phyloP scores from a whole-genome alignment of 768 basidiomycete genomes.

The Daedaleopsis nitida region DNA sequence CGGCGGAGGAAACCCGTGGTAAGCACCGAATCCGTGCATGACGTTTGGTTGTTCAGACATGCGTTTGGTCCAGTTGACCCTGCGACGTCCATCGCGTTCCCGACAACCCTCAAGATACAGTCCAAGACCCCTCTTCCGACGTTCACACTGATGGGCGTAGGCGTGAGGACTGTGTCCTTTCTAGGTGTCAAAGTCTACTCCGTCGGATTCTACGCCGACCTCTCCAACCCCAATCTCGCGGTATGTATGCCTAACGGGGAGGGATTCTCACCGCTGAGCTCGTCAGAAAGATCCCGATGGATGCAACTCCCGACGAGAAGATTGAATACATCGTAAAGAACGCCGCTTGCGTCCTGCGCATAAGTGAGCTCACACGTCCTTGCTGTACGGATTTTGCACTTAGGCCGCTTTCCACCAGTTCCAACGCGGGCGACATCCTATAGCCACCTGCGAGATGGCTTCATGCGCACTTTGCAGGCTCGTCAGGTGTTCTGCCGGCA shows the following conservation, averaged over 20 bases:
- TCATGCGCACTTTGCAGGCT: constrained; percentile 69
- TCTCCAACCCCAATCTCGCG: constrained; percentile 61
- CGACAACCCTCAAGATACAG: constrained; percentile 62
- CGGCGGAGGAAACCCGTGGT: constrained; percentile 25
- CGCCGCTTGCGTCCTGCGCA: constrained; percentile 72
- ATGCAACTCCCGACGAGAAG: constrained; percentile 68
- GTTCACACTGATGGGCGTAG: constrained; percentile 77
- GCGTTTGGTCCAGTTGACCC: constrained; percentile 56
- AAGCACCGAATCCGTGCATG: neutral
- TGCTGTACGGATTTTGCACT: neutral
- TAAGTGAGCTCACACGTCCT: constrained; percentile 46
- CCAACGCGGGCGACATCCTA: constrained; percentile 79
- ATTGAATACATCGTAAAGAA: constrained; percentile 66
- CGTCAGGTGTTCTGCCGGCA: constrained; percentile 57
- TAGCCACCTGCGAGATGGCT: constrained; percentile 81
- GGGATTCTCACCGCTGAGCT: neutral
- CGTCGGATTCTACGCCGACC: constrained; percentile 87
- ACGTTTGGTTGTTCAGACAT: neutral
- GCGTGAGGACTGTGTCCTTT: constrained; percentile 89
- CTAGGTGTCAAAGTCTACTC: constrained; percentile 87
- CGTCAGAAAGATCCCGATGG: constrained; percentile 49
- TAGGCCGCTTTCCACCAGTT: constrained; percentile 43
- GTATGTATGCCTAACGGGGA: constrained; percentile 36
- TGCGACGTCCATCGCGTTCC: constrained; percentile 74
- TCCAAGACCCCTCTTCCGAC: constrained; percentile 62